Evolutionary conservation across 129 eudicot species (phyloP).

Genomic region (Flaveria trinervia): DNA sequence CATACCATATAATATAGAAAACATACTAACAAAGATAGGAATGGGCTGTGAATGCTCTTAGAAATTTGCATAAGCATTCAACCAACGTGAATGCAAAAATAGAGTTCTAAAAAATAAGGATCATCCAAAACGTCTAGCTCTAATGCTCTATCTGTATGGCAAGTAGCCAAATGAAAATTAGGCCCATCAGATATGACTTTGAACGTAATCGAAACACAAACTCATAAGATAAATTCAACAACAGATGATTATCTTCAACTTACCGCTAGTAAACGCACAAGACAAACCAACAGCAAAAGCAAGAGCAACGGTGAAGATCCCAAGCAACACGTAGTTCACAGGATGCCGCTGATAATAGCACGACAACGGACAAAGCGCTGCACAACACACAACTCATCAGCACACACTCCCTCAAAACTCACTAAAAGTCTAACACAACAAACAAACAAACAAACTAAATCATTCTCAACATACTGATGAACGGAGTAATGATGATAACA

Average conservation of each 20-base stretch:
- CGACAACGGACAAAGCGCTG: slow-evolving; percentile 75
- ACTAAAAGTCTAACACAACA: background rate
- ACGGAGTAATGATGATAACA: slow-evolving; percentile 64
- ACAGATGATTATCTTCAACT: slow-evolving; percentile 24
- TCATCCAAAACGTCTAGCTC: too few relatives aligned
- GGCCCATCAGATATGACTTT: background rate
- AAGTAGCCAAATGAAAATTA: background rate
- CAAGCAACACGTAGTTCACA: slow-evolving; percentile 66
- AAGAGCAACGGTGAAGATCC: slow-evolving; percentile 61
- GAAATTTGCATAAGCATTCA: background rate
- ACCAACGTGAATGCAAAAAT: slow-evolving; percentile 1
- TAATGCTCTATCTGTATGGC: too few relatives aligned
- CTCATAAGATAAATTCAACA: background rate
- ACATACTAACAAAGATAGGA: too few relatives aligned
- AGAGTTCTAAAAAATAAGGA: too few relatives aligned
- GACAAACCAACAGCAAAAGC: slow-evolving; percentile 71
- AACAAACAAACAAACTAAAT: background rate
- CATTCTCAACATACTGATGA: slow-evolving; percentile 50
- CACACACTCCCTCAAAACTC: background rate
- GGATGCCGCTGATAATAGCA: slow-evolving; percentile 77
- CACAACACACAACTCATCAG: slow-evolving; percentile 19
- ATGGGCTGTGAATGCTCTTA: too few relatives aligned
- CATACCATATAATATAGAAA: too few relatives aligned
- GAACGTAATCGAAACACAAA: background rate
- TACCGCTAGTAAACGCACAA: slow-evolving; percentile 85